Base-by-base conservation (phyloP, 192 early-diverging fungal genomes). In the Backusella morwellensis region DNA sequence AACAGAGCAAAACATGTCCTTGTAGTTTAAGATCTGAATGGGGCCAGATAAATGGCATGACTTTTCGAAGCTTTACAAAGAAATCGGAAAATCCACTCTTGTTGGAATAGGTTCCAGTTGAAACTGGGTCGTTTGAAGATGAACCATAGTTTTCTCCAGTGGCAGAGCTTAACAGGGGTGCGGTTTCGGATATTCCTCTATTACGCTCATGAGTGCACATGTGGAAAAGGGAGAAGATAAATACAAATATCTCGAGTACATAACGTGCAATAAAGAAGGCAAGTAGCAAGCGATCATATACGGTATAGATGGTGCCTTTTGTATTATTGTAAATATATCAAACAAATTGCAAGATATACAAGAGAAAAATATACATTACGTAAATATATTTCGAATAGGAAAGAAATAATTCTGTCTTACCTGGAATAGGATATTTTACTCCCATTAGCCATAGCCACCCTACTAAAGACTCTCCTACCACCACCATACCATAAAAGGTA, bases 41-140 rank as follows among this genome's bases (percentile, higher is more conserved):
- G 7, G 97, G 96, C 89, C 94, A 96, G 23, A 97, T 85, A 77
- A 92, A 97, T 0, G 96, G 97, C 72, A 92, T 42, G 7, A 99
- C 83, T 8, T 87, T 87, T 63, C 82, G 74, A 59, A 96, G 81
- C 29, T 92, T 91, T 9, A 44, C 66, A 44, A 84, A 80, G 50
- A 86, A 88, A 21, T 86, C 81, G 15, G 82, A 68, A 54, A 85
- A 63, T 11, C 35, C 35, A 21, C 29, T 42, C 6, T 59, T 42
- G 8, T 59, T 40, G 26, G 77, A 23, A 66, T 72, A 73, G 29
- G 77, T 78, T 34, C 77, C 71, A 12, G 42, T 78, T 8, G 75
- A 75, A 78, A 77, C 4, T 73, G 75, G 66, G 1, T 72, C 4
- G 80, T 75, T 15, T 68, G 59, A 47, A 63, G 32, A 32, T 67